phyloP scores from a whole-genome alignment of 2,329 filamentous ascomycete genomes.

The Biscogniauxia marginata region DNA sequence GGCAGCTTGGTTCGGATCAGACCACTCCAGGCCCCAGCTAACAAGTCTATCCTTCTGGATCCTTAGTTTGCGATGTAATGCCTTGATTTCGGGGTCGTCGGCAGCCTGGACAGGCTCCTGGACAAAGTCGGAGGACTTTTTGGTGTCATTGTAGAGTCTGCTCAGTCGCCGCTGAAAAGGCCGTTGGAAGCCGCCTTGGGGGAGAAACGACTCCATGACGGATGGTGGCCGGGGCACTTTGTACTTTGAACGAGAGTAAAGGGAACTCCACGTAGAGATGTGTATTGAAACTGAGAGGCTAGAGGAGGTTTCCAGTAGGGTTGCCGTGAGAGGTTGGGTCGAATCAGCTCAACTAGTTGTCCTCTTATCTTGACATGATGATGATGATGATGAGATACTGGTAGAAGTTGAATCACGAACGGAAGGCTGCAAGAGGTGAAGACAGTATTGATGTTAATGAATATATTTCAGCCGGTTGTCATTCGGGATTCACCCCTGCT shows the following conservation, averaged over 20 bases:
- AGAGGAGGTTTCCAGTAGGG: neutral
- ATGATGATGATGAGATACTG: neutral
- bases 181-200: slow-evolving; percentile 51
- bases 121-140: slow-evolving; percentile 73
- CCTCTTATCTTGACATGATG: neutral
- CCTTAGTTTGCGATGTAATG: slow-evolving; percentile 71
- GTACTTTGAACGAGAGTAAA: neutral
- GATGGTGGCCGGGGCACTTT: neutral
- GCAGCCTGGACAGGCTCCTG: slow-evolving; percentile 62
- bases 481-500: too few species aligned
- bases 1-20: slow-evolving; percentile 65
- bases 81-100: slow-evolving; percentile 67
- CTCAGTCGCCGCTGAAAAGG: slow-evolving; percentile 64
- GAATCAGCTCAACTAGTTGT: neutral
- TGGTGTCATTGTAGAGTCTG: slow-evolving; percentile 77
- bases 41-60: slow-evolving; percentile 79
- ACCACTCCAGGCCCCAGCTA: slow-evolving; percentile 81
- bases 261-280: neutral
- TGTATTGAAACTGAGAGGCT: neutral
- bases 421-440: too few species aligned
- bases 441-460: too few species aligned
- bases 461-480: too few species aligned
- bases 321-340: neutral
- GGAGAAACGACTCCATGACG: slow-evolving; percentile 52
- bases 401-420: neutral